Base-by-base conservation (phyloP, 768 basidiomycete genomes). In the Mycena albidolilacea region DNA sequence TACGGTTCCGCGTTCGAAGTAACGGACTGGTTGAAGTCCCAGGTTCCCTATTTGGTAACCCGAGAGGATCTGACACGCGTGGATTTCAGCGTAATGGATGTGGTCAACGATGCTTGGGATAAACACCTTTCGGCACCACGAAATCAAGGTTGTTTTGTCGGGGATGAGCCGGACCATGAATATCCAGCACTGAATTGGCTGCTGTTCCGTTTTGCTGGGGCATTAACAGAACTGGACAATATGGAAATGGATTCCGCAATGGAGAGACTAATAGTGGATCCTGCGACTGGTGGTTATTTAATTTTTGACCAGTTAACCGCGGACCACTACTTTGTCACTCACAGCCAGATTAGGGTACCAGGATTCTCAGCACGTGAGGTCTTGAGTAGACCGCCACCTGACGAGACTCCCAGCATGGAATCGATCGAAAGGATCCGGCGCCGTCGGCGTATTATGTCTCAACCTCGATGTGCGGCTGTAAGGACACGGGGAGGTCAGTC, bases 161-260 rank as follows among this genome's bases (percentile, higher is more conserved):
- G 39, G 3, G 59, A 23, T 15, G 59, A 60, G 7, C 39, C 59
- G 0, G 55, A 73, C 35, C 55, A 64, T 14, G 68, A 73, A 46
- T 70, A 73, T 43, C 57, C 68, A 0, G 68, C 72, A 0, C 50
- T 73, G 1, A 60, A 37, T 38, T 73, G 67, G 72, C 23, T 73
- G 15, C 39, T 59, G 1, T 35, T 73, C 1, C 17, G 58, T 21
- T 60, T 65, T n/a, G 68, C 72, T 2, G 62, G 62, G 0, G 69
- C 69, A 0, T 23, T 60, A 10, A 7, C n/a, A 1, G 38, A 60
- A 3, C n/a, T 60, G 5, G 59, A 60, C 2, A 9, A 12, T 4
- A 11, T 41, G 3, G 39, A 43, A 4, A 11, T 43, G 11, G n/a
- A n/a, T n/a, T n/a, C n/a, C n/a, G n/a, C n/a, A n/a, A n/a, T n/a